phyloP scores from a whole-genome alignment of 2,329 filamentous ascomycete species.

The Clonostachys solani region DNA sequence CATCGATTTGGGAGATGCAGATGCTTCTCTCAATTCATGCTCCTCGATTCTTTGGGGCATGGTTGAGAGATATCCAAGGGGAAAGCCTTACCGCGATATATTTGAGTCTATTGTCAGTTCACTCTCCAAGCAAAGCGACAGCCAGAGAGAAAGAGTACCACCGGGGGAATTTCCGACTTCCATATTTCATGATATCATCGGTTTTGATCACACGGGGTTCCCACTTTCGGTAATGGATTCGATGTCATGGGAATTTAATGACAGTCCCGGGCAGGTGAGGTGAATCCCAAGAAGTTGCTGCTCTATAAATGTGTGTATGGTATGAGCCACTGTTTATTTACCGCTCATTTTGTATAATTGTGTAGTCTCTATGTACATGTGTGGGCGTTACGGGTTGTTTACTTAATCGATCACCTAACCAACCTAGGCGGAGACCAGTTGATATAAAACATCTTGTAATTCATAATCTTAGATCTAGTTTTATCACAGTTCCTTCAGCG shows the following conservation, averaged over 20 bases:
- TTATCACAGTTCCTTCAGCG: constrained; percentile 14
- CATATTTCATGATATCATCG: no score
- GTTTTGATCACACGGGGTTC: not conserved
- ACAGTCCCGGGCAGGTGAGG: not conserved
- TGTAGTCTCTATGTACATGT: no score
- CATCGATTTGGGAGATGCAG: constrained; percentile 1
- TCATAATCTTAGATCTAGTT: not conserved
- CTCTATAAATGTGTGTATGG: no score
- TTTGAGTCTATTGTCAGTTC: constrained; percentile 11
- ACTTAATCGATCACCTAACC: no score
- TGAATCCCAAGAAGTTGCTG: no score
- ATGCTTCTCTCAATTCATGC: constrained; percentile 9
- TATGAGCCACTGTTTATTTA: no score
- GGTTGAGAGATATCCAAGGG: constrained; percentile 17
- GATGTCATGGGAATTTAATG: constrained; percentile 7
- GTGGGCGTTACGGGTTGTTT: no score
- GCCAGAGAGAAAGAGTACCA: no score
- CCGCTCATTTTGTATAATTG: no score
- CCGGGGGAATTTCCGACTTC: no score
- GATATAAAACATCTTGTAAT: not conserved
- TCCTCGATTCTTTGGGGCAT: constrained; percentile 17
- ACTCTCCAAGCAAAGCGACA: no score
- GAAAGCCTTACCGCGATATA: constrained; percentile 13
- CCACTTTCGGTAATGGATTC: constrained; percentile 4
- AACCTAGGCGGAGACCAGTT: no score